Evolutionary conservation across 2,329 filamentous ascomycete genomes (phyloP).

Genomic region (Fusarium hostae): DNA sequence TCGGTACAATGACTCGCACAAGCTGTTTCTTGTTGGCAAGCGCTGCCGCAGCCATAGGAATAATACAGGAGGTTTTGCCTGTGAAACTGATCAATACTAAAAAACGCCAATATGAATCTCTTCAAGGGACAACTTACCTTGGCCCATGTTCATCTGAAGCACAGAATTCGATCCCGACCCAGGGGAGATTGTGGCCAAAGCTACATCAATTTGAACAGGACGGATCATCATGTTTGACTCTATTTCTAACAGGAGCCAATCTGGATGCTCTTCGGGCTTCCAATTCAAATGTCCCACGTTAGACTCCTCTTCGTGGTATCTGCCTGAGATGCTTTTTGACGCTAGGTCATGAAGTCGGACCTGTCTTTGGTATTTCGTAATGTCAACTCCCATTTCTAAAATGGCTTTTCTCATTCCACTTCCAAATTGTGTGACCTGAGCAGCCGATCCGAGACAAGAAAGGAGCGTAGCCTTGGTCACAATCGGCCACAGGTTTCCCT

Average conservation of each 20-base stretch:
- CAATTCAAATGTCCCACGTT: slow-evolving; percentile 64
- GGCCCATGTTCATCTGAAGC: slow-evolving; percentile 75
- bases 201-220: slow-evolving; percentile 70
- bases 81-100: not conserved
- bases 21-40: slow-evolving; percentile 61
- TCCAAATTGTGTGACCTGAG: slow-evolving; percentile 28
- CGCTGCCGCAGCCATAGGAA: slow-evolving; percentile 61
- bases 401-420: slow-evolving; percentile 37
- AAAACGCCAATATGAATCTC: not conserved
- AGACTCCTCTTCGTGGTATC: slow-evolving; percentile 58
- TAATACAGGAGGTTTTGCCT: slow-evolving; percentile 68
- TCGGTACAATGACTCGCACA: slow-evolving; percentile 66
- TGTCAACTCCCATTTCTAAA: slow-evolving; percentile 32
- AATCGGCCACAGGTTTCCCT: slow-evolving; percentile 39
- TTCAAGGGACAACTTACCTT: slow-evolving; percentile 52
- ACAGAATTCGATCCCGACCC: slow-evolving; percentile 65
- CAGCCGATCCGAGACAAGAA: slow-evolving; percentile 24
- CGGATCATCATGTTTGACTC: slow-evolving; percentile 73
- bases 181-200: slow-evolving; percentile 67
- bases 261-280: slow-evolving; percentile 62
- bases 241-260: slow-evolving; percentile 75
- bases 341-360: slow-evolving; percentile 63
- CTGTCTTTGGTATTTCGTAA: slow-evolving; percentile 45
- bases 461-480: slow-evolving; percentile 37
- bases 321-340: slow-evolving; percentile 60